These are phyloP conservation scores for Diutina siamensis DNA, from an alignment of 1,139 yeast species.

Conservation along the genomic window DNA sequence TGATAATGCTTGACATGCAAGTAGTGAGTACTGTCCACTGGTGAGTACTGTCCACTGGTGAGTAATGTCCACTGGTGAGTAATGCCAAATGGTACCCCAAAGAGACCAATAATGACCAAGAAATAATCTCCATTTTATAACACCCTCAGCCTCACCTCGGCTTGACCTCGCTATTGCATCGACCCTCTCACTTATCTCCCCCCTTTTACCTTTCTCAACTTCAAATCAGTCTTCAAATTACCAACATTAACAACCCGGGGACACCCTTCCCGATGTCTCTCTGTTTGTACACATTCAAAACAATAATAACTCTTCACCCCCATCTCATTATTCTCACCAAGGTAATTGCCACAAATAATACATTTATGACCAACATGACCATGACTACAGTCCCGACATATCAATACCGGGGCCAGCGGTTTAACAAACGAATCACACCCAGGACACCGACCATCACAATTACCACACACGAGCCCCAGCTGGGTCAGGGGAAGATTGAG, in stretches of 20 bases:
- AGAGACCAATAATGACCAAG: no score
- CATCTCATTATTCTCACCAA: slow-evolving; percentile 30
- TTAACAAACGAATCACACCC: slow-evolving; percentile 80
- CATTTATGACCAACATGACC: slow-evolving; percentile 59
- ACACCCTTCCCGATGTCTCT: slow-evolving; percentile 86
- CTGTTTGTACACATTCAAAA: slow-evolving; percentile 70
- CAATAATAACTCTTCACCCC: slow-evolving; percentile 72
- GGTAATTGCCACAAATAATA: slow-evolving; percentile 53
- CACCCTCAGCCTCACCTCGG: no score
- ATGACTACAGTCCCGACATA: slow-evolving; percentile 79
- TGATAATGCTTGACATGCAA: no score
- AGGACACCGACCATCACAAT: slow-evolving; percentile 90
- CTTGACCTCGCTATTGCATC: no score
- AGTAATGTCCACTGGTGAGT: no score
- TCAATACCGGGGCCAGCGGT: slow-evolving; percentile 57
- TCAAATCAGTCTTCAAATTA: slow-evolving; percentile 51
- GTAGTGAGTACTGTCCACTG: no score
- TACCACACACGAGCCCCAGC: slow-evolving; percentile 63
- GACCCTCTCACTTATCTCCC: background rate
- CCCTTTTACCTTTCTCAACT: background rate
- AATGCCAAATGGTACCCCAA: no score
- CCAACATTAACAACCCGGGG: slow-evolving; percentile 80
- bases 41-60: no score
- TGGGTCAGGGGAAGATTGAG: slow-evolving; percentile 74
- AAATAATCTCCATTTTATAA: no score